Conservation (phyloP, 768 basidiomycete genomes). For the Kwoniella botswanensis region DNA sequence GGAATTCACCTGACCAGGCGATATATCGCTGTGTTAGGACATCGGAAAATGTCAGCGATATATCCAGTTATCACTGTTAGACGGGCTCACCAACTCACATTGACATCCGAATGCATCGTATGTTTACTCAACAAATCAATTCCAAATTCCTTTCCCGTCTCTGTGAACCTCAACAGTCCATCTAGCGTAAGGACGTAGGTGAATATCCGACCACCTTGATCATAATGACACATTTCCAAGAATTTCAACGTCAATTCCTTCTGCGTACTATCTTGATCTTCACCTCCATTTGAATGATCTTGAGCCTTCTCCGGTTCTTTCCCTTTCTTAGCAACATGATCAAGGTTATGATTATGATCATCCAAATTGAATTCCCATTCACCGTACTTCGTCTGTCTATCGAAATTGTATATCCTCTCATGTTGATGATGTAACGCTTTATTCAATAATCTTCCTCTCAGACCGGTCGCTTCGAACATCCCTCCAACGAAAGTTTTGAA, state of each 20-base stretch:
- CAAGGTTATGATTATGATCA: too few relatives aligned
- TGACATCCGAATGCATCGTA: slow-evolving; percentile 72
- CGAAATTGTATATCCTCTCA: slow-evolving; percentile 60
- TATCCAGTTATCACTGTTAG: not conserved
- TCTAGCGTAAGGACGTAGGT: slow-evolving; percentile 80
- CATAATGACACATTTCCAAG: slow-evolving; percentile 61
- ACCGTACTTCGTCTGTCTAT: slow-evolving; percentile 59
- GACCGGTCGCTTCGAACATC: slow-evolving; percentile 60
- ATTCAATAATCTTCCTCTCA: slow-evolving; percentile 60
- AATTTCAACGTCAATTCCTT: slow-evolving; percentile 57
- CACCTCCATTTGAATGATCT: not conserved
- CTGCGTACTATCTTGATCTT: slow-evolving; percentile 36
- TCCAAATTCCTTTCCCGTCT: slow-evolving; percentile 84
- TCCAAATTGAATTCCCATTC: slow-evolving; percentile 27
- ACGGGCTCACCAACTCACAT: slow-evolving; percentile 51
- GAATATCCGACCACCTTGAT: slow-evolving; percentile 65
- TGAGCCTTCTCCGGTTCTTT: not conserved
- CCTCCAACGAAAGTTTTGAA: slow-evolving; percentile 61
- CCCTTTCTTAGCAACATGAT: not conserved
- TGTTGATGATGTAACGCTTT: slow-evolving; percentile 61
- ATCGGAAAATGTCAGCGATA: slow-evolving; percentile 10
- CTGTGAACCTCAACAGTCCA: slow-evolving; percentile 79
- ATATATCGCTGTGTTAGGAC: slow-evolving; percentile 59
- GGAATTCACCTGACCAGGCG: slow-evolving; percentile 61
- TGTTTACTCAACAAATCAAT: slow-evolving; percentile 87